Evolutionary conservation across 352 stramenopile genomes (phyloP).

Genomic region (Globisporangium heterothallicum): DNA sequence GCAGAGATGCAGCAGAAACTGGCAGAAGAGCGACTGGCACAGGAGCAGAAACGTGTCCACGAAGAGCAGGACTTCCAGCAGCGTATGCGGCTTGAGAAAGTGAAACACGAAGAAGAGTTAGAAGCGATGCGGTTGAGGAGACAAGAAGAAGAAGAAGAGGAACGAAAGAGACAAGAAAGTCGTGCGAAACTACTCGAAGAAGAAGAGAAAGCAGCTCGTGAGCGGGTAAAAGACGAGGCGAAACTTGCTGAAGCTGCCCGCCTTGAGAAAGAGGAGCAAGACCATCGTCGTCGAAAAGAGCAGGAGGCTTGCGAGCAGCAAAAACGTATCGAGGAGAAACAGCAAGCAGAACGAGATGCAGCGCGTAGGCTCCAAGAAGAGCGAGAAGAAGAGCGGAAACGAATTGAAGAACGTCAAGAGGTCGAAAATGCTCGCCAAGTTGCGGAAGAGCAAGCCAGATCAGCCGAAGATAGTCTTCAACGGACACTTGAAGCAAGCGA

Average conservation of each 20-base stretch:
- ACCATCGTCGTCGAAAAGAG: not conserved
- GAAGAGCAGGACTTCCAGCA: constrained; percentile 21
- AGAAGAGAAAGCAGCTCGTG: constrained; percentile 13
- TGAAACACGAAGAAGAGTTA: constrained; percentile 18
- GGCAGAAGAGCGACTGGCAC: constrained; percentile 8
- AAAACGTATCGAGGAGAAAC: not conserved
- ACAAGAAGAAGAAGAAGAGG: constrained; percentile 22
- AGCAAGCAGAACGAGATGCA: not conserved
- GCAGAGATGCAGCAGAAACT: constrained; percentile 23
- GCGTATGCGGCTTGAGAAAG: constrained; percentile 11
- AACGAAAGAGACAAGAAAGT: constrained; percentile 17
- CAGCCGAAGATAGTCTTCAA: not conserved
- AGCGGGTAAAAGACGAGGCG: not conserved
- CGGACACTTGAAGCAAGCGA: not conserved
- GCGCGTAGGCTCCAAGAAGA: not conserved
- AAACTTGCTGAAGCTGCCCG: not conserved
- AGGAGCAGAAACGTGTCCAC: not conserved
- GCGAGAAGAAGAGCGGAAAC: not conserved
- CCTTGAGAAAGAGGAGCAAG: not conserved
- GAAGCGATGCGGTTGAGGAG: constrained; percentile 8
- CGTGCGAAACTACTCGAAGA: constrained; percentile 14
- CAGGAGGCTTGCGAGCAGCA: not conserved
- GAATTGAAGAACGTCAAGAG: not conserved
- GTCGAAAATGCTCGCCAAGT: not conserved
- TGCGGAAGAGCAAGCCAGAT: not conserved